A percentile compares a stretch with the other conserved stretches of the same genome.
phyloP scores from a whole-genome alignment of 2,329 filamentous ascomycete species.

The Aspergillus eucalypticola region DNA sequence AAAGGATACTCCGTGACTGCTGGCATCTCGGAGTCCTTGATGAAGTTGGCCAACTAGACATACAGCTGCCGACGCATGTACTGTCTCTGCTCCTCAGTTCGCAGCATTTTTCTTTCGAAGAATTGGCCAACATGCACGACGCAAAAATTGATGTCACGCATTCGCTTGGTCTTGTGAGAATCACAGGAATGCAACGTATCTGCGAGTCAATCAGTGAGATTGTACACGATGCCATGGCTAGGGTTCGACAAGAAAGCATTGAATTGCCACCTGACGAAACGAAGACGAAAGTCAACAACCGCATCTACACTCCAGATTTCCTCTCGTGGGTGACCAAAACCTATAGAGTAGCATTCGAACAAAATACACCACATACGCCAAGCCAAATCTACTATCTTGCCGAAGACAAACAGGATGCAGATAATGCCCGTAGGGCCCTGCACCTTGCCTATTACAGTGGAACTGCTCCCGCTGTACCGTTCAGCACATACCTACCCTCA shows the following conservation, averaged over 20 bases:
- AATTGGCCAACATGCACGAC: slow-evolving; percentile 36
- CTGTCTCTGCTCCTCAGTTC: slow-evolving; percentile 37
- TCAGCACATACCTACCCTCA: slow-evolving; percentile 38
- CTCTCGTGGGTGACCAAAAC: slow-evolving; percentile 36
- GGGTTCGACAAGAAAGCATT: slow-evolving; percentile 33
- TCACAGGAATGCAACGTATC: slow-evolving; percentile 35
- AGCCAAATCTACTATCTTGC: slow-evolving; percentile 36
- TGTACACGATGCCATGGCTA: slow-evolving; percentile 31
- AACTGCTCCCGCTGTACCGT: slow-evolving; percentile 25
- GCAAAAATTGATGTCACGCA: slow-evolving; percentile 40
- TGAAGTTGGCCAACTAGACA: slow-evolving; percentile 41
- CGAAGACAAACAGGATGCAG: slow-evolving; percentile 32
- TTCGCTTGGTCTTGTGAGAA: slow-evolving; percentile 35
- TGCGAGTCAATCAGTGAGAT: slow-evolving; percentile 39
- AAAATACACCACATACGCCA: slow-evolving; percentile 16
- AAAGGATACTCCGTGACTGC: slow-evolving; percentile 41
- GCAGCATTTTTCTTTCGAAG: slow-evolving; percentile 39
- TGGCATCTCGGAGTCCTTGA: slow-evolving; percentile 38
- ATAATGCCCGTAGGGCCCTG: slow-evolving; percentile 37
- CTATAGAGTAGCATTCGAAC: slow-evolving; percentile 34
- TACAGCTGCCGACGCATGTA: slow-evolving; percentile 29
- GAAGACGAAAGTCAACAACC: slow-evolving; percentile 16
- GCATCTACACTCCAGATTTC: slow-evolving; percentile 28
- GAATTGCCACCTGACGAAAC: slow-evolving; percentile 16
- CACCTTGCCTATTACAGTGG: slow-evolving; percentile 32